These are phyloP conservation scores for Juglanconis oblonga DNA, from an alignment of 2,329 filamentous ascomycete genomes.

Conservation along the genomic window DNA sequence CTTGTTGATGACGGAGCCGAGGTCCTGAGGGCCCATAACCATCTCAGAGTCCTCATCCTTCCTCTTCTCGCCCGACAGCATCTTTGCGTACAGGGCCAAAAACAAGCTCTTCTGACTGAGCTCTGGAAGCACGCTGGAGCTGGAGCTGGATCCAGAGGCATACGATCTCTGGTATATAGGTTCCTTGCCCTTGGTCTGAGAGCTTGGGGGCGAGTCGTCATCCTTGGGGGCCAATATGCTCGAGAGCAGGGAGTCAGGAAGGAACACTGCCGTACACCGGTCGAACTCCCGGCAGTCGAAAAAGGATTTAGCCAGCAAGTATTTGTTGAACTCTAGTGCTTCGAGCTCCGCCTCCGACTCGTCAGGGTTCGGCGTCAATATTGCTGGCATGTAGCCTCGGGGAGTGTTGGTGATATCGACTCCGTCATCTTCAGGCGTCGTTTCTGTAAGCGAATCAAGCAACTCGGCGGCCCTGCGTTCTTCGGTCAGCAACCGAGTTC, in stretches of 20 bases:
- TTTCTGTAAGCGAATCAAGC: conserved; percentile 73
- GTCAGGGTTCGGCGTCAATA: conserved; percentile 60
- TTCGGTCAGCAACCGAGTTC: background rate
- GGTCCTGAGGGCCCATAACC: conserved; percentile 90
- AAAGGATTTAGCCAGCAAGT: conserved; percentile 86
- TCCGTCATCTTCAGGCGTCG: conserved; percentile 45
- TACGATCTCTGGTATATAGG: conserved; percentile 22
- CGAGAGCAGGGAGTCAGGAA: conserved; percentile 75
- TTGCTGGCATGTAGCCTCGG: conserved; percentile 39
- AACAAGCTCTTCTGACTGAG: conserved; percentile 92
- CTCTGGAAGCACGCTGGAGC: conserved; percentile 40
- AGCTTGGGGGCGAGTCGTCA: conserved; percentile 33
- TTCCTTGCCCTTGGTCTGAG: conserved; percentile 64
- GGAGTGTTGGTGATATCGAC: conserved; percentile 46
- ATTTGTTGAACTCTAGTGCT: conserved; percentile 74
- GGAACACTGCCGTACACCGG: conserved; percentile 83
- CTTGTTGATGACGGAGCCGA: conserved; percentile 79
- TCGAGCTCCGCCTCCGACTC: conserved; percentile 73
- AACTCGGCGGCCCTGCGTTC: conserved; percentile 82
- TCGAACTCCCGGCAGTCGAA: conserved; percentile 96
- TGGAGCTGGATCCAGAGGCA: conserved; percentile 10
- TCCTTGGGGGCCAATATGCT: conserved; percentile 55
- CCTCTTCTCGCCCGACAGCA: conserved; percentile 89
- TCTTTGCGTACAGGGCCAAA: conserved; percentile 86
- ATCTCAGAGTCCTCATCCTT: conserved; percentile 97